phyloP scores from a whole-genome alignment of 768 basidiomycete genomes.

The Suillus ampliporus region DNA sequence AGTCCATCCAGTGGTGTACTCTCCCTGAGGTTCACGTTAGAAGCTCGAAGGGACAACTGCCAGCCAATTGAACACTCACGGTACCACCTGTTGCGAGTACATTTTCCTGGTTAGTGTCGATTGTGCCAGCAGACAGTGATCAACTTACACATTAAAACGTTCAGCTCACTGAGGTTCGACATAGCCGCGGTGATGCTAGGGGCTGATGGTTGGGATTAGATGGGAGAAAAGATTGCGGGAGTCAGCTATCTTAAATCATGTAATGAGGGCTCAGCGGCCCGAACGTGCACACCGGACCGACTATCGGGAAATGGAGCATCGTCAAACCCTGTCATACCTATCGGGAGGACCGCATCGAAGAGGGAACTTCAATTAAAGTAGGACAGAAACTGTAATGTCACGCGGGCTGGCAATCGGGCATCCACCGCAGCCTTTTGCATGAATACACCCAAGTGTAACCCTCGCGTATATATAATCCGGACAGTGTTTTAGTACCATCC shows the following conservation, averaged over 20 bases:
- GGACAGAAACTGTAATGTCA: slow-evolving; percentile 34
- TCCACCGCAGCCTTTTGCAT: too few relatives aligned
- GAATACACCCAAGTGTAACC: neutral
- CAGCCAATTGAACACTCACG: slow-evolving; percentile 29
- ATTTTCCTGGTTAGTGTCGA: slow-evolving; percentile 13
- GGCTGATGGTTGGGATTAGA: neutral
- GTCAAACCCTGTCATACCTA: too few relatives aligned
- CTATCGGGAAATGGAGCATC: neutral
- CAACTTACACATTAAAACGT: slow-evolving; percentile 78
- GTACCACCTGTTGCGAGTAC: slow-evolving; percentile 48
- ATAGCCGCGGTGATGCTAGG: slow-evolving; percentile 39
- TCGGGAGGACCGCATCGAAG: slow-evolving; percentile 5
- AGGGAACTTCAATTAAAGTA: slow-evolving; percentile 12
- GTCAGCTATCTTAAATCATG: slow-evolving; percentile 3
- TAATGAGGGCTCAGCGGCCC: slow-evolving; percentile 8
- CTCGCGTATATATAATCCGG: neutral
- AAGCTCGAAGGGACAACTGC: slow-evolving; percentile 8
- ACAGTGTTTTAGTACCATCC: neutral
- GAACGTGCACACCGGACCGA: slow-evolving; percentile 13
- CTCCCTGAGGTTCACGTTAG: slow-evolving; percentile 52
- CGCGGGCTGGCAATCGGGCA: slow-evolving; percentile 5
- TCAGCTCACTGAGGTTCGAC: slow-evolving; percentile 57
- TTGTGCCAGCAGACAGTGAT: neutral
- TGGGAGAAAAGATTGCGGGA: neutral
- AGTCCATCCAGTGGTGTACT: slow-evolving; percentile 96